Evolutionary conservation across 257 asterid genomes (phyloP).

Genomic region (Eucommia ulmoides): DNA sequence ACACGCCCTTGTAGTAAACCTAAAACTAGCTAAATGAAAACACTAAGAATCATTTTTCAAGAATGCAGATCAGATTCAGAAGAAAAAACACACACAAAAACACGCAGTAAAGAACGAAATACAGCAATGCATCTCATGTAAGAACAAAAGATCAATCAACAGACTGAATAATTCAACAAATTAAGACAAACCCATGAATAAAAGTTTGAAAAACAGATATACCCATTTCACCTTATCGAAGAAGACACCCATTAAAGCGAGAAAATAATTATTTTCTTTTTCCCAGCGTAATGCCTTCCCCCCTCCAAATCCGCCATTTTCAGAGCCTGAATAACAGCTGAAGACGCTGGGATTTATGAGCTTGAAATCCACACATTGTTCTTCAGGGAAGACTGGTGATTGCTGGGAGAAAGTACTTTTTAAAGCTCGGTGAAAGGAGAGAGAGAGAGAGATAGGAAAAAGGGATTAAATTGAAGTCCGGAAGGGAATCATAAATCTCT

Average conservation of each 20-base stretch:
- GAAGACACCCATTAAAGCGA: constrained; percentile 16
- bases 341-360: constrained; percentile 16
- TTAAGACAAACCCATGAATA: background rate
- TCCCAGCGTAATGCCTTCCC: no score
- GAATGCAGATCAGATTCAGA: constrained; percentile 3
- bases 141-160: background rate
- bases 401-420: no score
- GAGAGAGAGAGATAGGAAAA: background rate
- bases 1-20: no score
- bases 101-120: constrained; percentile 2
- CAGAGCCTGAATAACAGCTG: constrained; percentile 16
- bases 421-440: background rate
- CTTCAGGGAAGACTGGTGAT: background rate
- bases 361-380: constrained; percentile 23
- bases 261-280: no score
- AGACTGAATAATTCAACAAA: background rate
- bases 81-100: background rate
- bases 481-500: no score
- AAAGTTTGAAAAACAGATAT: constrained; percentile 7
- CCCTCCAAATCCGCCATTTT: constrained; percentile 6
- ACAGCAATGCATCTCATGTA: constrained; percentile 13
- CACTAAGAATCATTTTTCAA: constrained; percentile 7
- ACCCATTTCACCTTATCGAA: constrained; percentile 18
- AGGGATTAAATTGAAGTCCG: background rate
- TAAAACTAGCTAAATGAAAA: no score